Evolutionary conservation across 2,329 filamentous ascomycete genomes (phyloP), one percentile per base, ranked within the genome.

Genomic region (Xylariaceae sp.): DNA sequence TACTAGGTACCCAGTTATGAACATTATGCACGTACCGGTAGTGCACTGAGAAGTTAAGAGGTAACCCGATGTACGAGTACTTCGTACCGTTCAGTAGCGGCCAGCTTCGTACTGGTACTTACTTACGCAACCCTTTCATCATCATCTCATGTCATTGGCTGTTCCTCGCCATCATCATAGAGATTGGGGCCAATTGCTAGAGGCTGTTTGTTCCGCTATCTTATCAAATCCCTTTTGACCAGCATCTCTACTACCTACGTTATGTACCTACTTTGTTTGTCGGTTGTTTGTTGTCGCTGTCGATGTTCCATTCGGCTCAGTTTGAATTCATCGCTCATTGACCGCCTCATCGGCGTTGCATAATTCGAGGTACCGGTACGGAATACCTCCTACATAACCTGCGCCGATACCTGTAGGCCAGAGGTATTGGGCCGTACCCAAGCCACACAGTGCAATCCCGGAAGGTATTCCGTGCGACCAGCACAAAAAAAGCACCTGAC

Each of bases 121-220:
- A 9, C 42, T 45, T 45, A 60, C 58, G 61, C 56, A 58, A 59
- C 8, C 51, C 61, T 63, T 58, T 56, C 58, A 55, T 61, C 62
- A 62, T 56, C 44, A 53, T 30, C 45, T 44, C 34, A 7, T 42
- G 44, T 49, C 35, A 58, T 57, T 50, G 56, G 42, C 58, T 51
- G 53, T 52, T 49, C 51, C 54, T 51, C 44, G 48, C 53, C 60
- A 5, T 44, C 44, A 47, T 15, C 45, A 55, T 37, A 4, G 8
- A 30, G 5, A 44, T 45, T 45, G 42, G n/a, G 42, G 30, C 51
- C 23, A 30, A 57, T 23, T 53, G 42, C 30, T 30, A 13, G 9
- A 18, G 23, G 23, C 23, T 30, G 23, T 30, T 30, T 30, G 23
- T 30, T 18, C 35, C 11, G 56, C 52, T 47, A 18, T 18, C 17